phyloP scores from a whole-genome alignment of 1,284 basidiomycete species.

The Mycena citricolor region DNA sequence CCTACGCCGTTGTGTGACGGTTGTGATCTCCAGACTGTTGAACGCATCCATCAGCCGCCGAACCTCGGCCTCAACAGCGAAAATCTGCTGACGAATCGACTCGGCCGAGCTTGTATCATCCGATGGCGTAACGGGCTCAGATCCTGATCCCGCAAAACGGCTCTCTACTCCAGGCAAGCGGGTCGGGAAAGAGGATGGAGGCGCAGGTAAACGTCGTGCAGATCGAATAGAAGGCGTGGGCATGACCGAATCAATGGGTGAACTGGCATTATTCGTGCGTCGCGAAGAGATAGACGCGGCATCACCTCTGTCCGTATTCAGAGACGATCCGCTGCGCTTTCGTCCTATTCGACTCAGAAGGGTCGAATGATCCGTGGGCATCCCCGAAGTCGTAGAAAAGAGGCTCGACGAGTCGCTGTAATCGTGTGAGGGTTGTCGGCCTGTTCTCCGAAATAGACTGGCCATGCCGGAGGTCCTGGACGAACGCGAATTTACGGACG shows the following conservation, averaged over 20 bases:
- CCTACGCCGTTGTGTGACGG: constrained; percentile 49
- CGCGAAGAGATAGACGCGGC: constrained; percentile 43
- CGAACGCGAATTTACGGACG: constrained; percentile 59
- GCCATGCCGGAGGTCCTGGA: constrained; percentile 62
- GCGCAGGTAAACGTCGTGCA: constrained; percentile 45
- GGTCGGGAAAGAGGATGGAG: constrained; percentile 57
- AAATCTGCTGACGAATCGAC: constrained; percentile 65
- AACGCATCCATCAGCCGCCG: constrained; percentile 68
- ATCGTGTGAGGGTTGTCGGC: constrained; percentile 46
- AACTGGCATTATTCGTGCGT: constrained; percentile 31
- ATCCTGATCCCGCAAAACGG: constrained; percentile 36
- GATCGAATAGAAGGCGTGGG: constrained; percentile 37
- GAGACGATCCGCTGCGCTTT: constrained; percentile 50
- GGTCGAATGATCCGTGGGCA: constrained; percentile 42
- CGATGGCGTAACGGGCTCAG: constrained; percentile 40
- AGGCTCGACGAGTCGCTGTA: constrained; percentile 53
- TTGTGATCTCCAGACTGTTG: constrained; percentile 60
- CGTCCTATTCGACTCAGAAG: constrained; percentile 43
- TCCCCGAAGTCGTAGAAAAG: constrained; percentile 47
- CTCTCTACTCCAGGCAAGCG: constrained; percentile 36
- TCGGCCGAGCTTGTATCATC: constrained; percentile 38
- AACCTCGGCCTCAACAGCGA: constrained; percentile 63
- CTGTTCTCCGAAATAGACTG: constrained; percentile 55
- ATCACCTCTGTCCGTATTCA: constrained; percentile 45
- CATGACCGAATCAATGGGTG: constrained; percentile 29